Conservation (phyloP, 2,329 filamentous ascomycete genomes). For the Rhytidhysteron rufulum region DNA sequence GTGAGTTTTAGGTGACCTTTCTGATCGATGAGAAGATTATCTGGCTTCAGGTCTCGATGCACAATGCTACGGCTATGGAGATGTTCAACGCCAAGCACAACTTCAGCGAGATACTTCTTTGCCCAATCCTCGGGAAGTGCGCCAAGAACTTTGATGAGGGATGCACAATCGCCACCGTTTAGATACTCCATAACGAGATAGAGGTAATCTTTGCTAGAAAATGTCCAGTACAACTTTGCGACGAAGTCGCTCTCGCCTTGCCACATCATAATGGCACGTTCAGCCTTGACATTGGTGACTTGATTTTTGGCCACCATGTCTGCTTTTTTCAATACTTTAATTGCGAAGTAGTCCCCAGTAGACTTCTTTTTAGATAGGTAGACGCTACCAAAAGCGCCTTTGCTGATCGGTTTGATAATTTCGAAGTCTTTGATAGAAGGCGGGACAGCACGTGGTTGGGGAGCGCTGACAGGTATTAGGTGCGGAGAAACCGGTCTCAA, state of each 20-base stretch:
- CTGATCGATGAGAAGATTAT: conserved; percentile 95
- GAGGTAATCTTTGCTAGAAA: conserved; percentile 97
- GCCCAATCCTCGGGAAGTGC: conserved; percentile 95
- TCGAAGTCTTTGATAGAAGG: conserved; percentile 99
- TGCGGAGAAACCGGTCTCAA: conserved; percentile 75
- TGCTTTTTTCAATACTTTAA: conserved; percentile 98
- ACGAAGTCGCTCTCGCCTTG: conserved; percentile 99
- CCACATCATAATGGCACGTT: conserved; percentile 99
- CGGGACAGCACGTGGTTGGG: conserved; percentile 81
- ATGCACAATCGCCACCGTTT: conserved; percentile 95
- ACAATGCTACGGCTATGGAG: conserved; percentile 92
- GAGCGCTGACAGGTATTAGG: conserved; percentile 70
- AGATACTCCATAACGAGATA: conserved; percentile 99
- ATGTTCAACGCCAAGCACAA: conserved; percentile 94
- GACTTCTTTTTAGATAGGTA: conserved; percentile 98
- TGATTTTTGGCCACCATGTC: conserved; percentile 99
- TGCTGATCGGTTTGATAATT: conserved; percentile 99
- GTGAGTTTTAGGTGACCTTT: conserved; percentile 96
- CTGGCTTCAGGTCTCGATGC: conserved; percentile 93
- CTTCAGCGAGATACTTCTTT: conserved; percentile 94
- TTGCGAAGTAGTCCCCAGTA: conserved; percentile 96
- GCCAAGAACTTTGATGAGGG: conserved; percentile 89
- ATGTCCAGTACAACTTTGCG: conserved; percentile 98
- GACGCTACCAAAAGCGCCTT: conserved; percentile 95
- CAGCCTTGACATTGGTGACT: conserved; percentile 97